These are phyloP conservation scores for Corchorus capsularis DNA, from an alignment of 345 rosid genomes.

Conservation along the genomic window DNA sequence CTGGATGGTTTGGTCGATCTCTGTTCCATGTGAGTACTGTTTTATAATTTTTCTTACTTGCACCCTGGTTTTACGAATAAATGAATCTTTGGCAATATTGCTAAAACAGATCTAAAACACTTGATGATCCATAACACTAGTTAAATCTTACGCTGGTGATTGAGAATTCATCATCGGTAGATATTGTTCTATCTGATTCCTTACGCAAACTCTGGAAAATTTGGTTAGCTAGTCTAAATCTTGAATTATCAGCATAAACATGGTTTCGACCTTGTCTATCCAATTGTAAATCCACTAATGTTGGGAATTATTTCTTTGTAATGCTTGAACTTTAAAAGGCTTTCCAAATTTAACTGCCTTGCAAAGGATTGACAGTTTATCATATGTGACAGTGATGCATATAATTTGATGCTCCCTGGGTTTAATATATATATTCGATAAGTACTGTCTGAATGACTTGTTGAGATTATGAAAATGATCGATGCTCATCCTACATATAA, in stretches of 20 bases:
- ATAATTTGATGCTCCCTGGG: not conserved
- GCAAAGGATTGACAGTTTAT: not conserved
- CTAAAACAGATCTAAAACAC: not conserved
- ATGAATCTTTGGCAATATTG: not conserved
- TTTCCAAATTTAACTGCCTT: not conserved
- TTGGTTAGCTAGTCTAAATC: conserved; percentile 14
- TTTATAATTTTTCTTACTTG: not conserved
- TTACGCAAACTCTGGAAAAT: not conserved
- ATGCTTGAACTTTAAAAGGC: not conserved
- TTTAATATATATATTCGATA: not conserved
- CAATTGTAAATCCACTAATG: not conserved
- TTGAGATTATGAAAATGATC: not conserved
- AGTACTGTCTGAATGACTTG: not conserved
- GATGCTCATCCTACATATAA: not conserved
- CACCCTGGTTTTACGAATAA: not conserved
- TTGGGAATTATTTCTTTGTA: not conserved
- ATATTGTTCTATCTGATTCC: not conserved
- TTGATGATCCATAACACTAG: not conserved
- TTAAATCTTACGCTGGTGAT: not conserved
- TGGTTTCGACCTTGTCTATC: not conserved
- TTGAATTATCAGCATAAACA: not conserved
- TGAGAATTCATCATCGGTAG: not conserved
- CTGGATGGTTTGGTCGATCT: conserved; percentile 99
- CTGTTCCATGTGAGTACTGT: conserved; percentile 78
- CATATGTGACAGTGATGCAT: not conserved